Conservation (phyloP, 2,329 filamentous ascomycete species). For the Epichloe coenophiala region DNA sequence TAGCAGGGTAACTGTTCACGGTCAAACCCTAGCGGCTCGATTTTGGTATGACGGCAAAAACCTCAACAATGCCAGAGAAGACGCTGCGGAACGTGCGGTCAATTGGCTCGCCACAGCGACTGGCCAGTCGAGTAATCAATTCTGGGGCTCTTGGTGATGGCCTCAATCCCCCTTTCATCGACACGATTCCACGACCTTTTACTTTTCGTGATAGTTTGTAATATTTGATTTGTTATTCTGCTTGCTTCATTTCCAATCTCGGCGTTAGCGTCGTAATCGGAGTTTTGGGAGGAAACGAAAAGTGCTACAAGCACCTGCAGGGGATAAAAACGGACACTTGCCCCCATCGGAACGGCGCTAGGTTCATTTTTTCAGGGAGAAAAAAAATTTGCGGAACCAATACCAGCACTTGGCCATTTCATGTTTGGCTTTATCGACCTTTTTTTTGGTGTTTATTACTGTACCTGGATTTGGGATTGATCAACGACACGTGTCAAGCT, state of each 20-base stretch:
- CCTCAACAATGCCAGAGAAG: constrained; percentile 76
- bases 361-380: neutral
- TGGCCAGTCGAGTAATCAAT: constrained; percentile 11
- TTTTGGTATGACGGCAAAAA: constrained; percentile 90
- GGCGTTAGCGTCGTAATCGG: neutral
- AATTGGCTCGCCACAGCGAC: constrained; percentile 36
- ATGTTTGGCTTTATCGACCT: neutral
- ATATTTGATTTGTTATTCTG: neutral
- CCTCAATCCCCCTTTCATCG: neutral
- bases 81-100: constrained; percentile 74
- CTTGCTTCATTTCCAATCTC: neutral
- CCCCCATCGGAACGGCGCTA: neutral
- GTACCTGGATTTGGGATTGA: neutral
- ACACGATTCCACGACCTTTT: neutral
- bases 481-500: neutral
- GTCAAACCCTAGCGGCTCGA: constrained; percentile 52
- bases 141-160: constrained; percentile 12
- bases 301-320: neutral
- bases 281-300: neutral
- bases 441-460: neutral
- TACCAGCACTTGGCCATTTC: neutral
- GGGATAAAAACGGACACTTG: neutral
- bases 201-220: neutral
- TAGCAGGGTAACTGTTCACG: constrained; percentile 60
- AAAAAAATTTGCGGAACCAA: neutral